Percentiles rank a stretch among this genome's conserved stretches.
Conservation (phyloP, 345 rosid species). For the Melaleuca alternifolia region DNA sequence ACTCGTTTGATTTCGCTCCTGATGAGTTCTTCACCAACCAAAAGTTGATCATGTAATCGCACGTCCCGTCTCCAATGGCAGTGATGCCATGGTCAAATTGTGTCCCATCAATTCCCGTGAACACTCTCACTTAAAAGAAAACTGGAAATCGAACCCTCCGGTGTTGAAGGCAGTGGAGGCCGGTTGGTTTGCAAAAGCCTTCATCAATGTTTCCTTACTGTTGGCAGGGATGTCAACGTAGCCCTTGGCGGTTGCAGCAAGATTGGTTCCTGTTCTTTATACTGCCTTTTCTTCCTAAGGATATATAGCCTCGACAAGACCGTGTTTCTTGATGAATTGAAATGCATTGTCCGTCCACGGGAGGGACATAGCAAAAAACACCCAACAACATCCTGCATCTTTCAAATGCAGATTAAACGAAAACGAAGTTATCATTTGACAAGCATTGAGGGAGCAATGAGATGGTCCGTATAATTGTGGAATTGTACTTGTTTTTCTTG, state of each 20-base stretch:
- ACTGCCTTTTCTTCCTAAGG: conserved; percentile 18
- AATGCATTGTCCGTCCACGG: conserved; percentile 21
- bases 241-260: conserved; percentile 12
- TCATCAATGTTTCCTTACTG: conserved; percentile 13
- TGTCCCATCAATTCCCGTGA: conserved; percentile 13
- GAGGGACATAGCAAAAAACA: conserved; percentile 13
- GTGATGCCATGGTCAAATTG: conserved; percentile 12
- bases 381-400: conserved; percentile 15
- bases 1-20: too few species aligned
- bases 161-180: conserved; percentile 18
- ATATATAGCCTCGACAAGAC: conserved; percentile 11
- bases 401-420: too few species aligned
- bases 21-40: conserved; percentile 30
- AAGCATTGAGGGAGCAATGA: background rate
- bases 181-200: conserved; percentile 19
- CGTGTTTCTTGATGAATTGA: conserved; percentile 10
- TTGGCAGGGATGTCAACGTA: conserved; percentile 5
- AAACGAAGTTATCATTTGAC: too few species aligned
- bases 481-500: background rate
- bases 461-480: background rate
- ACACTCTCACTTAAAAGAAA: conserved; percentile 14
- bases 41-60: conserved; percentile 1
- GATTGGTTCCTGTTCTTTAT: conserved; percentile 1
- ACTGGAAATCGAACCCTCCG: conserved; percentile 11
- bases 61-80: conserved; percentile 16